Base-by-base conservation (phyloP, 768 basidiomycete species). In the Pluteus cervinus region DNA sequence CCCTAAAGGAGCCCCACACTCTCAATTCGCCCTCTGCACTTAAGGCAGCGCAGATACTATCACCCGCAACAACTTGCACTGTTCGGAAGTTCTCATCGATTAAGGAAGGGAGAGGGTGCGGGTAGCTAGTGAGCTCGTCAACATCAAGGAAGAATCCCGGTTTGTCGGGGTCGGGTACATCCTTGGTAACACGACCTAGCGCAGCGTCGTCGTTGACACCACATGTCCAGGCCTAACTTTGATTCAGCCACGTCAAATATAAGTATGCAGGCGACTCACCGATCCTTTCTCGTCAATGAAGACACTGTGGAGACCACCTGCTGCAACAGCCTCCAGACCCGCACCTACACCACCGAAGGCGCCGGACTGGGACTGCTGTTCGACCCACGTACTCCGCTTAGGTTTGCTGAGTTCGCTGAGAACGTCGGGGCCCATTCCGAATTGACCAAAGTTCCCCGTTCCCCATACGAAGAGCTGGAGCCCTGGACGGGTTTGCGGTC, bases 401-500 rank as follows among this genome's bases (percentile, higher is more conserved):
- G 92, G 92, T 46, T 81, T 82, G 37, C 71, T 61, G 39, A 84
- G 71, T 58, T 94, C 89, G 40, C 68, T 78, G 22, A 90, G 63
- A 33, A 64, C 54, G 45, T 81, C 76, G 4, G 79, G 77, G 24
- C 94, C 94, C 67, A 94, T 76, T 22, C 93, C 96, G 51, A 96
- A 85, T 58, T 98, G 93, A 21, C 92, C 93, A 63, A 91, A 90
- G 59, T 94, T 92, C 18, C 91, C 92, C 8, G 83, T 80, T 5
- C 94, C 94, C 76, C 87, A 97, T 6, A 76, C 81, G 46, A 92
- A 94, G 12, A 92, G 68, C 28, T 81, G 71, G 10, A 77, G 71
- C 23, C 81, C 69, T 14, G 89, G 90, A 29, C 79, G 73, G 30
- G 65, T 49, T 39, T 75, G 72, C 32, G 64, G 52, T 7, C 76